Base-by-base conservation (phyloP, 139 green algal genomes). In the Ettlia oleoabundans region DNA sequence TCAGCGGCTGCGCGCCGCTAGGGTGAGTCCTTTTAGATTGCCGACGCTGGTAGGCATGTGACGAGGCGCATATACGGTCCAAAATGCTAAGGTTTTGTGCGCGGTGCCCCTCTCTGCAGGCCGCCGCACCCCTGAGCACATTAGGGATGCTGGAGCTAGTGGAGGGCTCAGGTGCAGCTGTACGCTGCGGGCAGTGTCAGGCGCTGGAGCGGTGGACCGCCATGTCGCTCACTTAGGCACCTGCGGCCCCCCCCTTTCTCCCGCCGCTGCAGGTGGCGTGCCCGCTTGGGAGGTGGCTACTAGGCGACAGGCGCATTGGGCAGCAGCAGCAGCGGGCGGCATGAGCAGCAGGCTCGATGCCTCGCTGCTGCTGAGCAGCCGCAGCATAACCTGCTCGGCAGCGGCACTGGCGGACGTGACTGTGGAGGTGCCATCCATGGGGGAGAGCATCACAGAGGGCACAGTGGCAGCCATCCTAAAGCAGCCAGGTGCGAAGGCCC, bases 391-490 rank as follows among this genome's bases (percentile, higher is more conserved):
- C 62, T 51, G 66, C 61, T 70, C 55, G 47, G 15, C 68, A 9
- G 63, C 47, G 26, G 61, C 47, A 7, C 21, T 41, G n/a, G 78
- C 64, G 28, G 73, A 84, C 32, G 55, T 91, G 4, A 87, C 65
- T 2, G 78, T 93, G 9, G 43, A 13, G 5, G 94, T 98, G 47
- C 96, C 96, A 0, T 71, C 78, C 1, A 99, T 99, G 96, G 96
- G 95, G 7, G 96, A 99, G 77, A 97, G 92, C 3, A 96, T 99
- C 71, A 95, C 94, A 2, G 95, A 98, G 70, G 96, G 96, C 37
- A 96, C 90, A 3, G 91, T 99, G 3, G 95, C 93, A 1, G 79
- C 78, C 38, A 87, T 99, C 33, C 76, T 94, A 21, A 97, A 96
- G 80, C 80, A 95, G 52, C 75, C 75, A 84, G 82, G 87, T 88